These are phyloP conservation scores for Zostera marina DNA, from an alignment of 116 monocot genomes.

Conservation along the genomic window DNA sequence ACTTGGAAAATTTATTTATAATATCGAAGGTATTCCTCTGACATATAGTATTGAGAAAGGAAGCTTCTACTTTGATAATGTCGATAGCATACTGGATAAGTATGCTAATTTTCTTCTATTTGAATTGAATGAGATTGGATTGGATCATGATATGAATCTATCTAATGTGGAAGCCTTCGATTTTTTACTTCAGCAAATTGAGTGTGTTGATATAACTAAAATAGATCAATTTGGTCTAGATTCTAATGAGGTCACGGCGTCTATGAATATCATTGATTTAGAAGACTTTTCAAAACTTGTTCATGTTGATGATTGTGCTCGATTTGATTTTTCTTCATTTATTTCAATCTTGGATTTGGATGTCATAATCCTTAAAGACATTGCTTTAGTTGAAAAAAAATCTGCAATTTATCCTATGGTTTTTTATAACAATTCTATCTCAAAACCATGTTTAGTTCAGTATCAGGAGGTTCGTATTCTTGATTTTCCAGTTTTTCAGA, in stretches of 20 bases:
- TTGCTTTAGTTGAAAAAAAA: constrained; percentile 23
- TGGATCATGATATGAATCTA: constrained; percentile 18
- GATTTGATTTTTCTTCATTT: constrained; percentile 14
- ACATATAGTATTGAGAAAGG: constrained; percentile 4
- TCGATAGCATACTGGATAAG: constrained; percentile 7
- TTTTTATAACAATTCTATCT: constrained; percentile 25
- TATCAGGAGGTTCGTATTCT: constrained; percentile 60
- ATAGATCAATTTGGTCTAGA: constrained; percentile 19
- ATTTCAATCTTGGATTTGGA: constrained; percentile 51
- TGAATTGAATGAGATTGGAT: constrained; percentile 39
- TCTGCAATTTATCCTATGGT: constrained; percentile 27
- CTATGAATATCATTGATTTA: constrained; percentile 16
- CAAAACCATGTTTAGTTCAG: constrained; percentile 34
- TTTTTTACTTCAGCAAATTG: constrained; percentile 22
- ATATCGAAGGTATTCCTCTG: constrained; percentile 26
- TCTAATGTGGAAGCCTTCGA: constrained; percentile 24
- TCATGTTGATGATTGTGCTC: constrained; percentile 14
- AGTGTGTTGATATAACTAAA: constrained; percentile 8
- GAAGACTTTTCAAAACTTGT: constrained; percentile 17
- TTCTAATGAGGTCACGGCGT: constrained; percentile 23
- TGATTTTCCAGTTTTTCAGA: constrained; percentile 26
- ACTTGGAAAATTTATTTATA: constrained; percentile 30
- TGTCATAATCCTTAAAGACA: constrained; percentile 30
- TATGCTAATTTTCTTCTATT: constrained; percentile 25
- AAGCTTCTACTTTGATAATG: constrained; percentile 11